These are phyloP conservation scores for Phytophthora macrochlamydospora DNA, from an alignment of 352 stramenopile genomes.

Conservation along the genomic window DNA sequence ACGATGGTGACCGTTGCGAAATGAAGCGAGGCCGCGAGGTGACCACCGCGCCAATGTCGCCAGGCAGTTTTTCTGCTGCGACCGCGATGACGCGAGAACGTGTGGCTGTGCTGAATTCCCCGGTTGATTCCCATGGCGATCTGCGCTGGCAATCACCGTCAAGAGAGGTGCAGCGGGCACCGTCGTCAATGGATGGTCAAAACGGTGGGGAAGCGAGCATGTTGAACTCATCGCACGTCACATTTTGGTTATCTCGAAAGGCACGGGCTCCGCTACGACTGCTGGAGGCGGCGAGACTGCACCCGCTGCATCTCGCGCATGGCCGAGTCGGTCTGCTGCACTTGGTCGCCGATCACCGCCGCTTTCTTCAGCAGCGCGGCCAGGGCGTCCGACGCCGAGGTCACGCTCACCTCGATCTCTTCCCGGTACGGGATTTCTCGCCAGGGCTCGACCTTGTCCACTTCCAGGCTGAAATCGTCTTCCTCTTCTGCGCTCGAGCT, in stretches of 20 bases:
- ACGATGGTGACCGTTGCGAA: no score
- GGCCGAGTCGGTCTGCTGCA: constrained; percentile 28
- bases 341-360: constrained; percentile 24
- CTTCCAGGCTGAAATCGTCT: constrained; percentile 15
- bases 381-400: constrained; percentile 19
- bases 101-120: no score
- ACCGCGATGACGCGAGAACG: no score
- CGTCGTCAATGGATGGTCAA: background rate
- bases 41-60: no score
- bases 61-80: no score
- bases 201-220: background rate
- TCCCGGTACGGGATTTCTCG: constrained; percentile 19
- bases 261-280: background rate
- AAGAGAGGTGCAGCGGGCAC: background rate
- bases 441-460: constrained; percentile 20
- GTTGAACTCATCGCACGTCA: constrained; percentile 10
- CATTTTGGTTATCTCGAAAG: background rate
- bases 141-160: no score
- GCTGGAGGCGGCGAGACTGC: constrained; percentile 11
- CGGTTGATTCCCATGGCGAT: no score
- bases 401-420: constrained; percentile 13
- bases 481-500: constrained; percentile 32
- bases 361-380: constrained; percentile 15
- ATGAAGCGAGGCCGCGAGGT: no score
- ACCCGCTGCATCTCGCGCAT: constrained; percentile 28